Evolutionary conservation across 352 stramenopile genomes (phyloP), one percentile per base, ranked within the genome.

Genomic region (Globisporangium solare): DNA sequence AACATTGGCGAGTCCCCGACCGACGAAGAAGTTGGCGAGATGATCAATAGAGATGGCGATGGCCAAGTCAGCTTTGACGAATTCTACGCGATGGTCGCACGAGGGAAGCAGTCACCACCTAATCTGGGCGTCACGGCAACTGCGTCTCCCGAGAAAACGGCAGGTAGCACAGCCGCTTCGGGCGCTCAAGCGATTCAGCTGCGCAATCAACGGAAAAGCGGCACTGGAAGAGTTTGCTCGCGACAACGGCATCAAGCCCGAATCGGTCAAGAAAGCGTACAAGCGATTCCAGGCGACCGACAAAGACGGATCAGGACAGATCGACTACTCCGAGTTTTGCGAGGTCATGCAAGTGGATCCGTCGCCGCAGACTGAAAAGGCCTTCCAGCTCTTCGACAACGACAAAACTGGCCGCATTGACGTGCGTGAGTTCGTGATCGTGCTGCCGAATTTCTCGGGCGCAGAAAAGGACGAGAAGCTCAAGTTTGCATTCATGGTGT

Each of bases 311-410:
- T 97, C 83, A 5, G 95, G 95, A 21, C 83, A 98, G 62, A 97
- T 98, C 56, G 90, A 98, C 69, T 98, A 98, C 79, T 96, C 90
- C 17, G 95, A 98, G 71, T 98, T 98, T 73, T 98, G 95, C 60
- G 91, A 98, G 64, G 79, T 98, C 32, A 77, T 98, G 73, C 88
- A 97, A 61, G 84, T 98, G 43, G 94, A 98, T 56, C 89, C 94
- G 21, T 92, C 81, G 41, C 79, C 88, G 8, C 83, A 97, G 66
- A 91, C 82, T 52, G 91, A 98, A 63, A 95, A 94, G 61, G 69
- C 97, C 6, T 98, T 98, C 79, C 85, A 96, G 62, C 72, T 97
- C 15, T 98, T 98, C 63, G 92, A 98, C 67, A 96, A 96, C 52
- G 87, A 98, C 51, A 95, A 92, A 61, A 89, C 77, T 4, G 92